These are phyloP conservation scores for Dalechampia spathulata DNA, from an alignment of 441 rosid genomes.

Conservation along the genomic window DNA sequence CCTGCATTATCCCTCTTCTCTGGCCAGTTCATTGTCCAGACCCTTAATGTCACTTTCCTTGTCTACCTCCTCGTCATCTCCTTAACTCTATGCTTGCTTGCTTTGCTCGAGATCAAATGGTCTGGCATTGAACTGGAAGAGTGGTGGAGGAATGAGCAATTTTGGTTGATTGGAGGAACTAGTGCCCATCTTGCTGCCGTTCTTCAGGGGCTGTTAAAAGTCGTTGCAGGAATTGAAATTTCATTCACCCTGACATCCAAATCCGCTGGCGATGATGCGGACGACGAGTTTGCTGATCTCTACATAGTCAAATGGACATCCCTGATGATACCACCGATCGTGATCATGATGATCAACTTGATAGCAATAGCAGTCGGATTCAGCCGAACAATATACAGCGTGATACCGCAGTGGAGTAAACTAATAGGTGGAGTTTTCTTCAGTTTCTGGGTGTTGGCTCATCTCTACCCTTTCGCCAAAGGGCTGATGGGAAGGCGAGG, in stretches of 20 bases:
- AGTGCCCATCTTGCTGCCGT: constrained; percentile 74
- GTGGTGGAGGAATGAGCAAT: constrained; percentile 78
- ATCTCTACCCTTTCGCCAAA: constrained; percentile 62
- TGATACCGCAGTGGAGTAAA: constrained; percentile 59
- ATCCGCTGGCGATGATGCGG: constrained; percentile 49
- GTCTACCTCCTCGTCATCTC: constrained; percentile 50
- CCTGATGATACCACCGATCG: constrained; percentile 57
- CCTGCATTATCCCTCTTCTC: constrained; percentile 71
- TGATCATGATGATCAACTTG: constrained; percentile 50
- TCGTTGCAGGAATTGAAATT: constrained; percentile 60
- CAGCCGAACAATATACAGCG: constrained; percentile 50
- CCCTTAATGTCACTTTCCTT: constrained; percentile 40
- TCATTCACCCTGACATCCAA: constrained; percentile 71
- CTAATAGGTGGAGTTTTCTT: constrained; percentile 69
- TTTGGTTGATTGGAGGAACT: constrained; percentile 74
- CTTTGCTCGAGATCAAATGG: constrained; percentile 68
- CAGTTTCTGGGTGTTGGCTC: constrained; percentile 70
- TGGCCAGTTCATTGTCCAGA: constrained; percentile 61
- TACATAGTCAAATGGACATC: constrained; percentile 57
- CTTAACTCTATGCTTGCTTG: constrained; percentile 46
- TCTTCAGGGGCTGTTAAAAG: constrained; percentile 55
- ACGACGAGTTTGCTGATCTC: constrained; percentile 54
- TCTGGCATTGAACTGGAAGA: constrained; percentile 62
- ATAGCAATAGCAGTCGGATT: constrained; percentile 51
- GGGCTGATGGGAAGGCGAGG: constrained; percentile 71